Evolutionary conservation across 2,329 filamentous ascomycete genomes (phyloP).

Genomic region (Colletotrichum noveboracense): DNA sequence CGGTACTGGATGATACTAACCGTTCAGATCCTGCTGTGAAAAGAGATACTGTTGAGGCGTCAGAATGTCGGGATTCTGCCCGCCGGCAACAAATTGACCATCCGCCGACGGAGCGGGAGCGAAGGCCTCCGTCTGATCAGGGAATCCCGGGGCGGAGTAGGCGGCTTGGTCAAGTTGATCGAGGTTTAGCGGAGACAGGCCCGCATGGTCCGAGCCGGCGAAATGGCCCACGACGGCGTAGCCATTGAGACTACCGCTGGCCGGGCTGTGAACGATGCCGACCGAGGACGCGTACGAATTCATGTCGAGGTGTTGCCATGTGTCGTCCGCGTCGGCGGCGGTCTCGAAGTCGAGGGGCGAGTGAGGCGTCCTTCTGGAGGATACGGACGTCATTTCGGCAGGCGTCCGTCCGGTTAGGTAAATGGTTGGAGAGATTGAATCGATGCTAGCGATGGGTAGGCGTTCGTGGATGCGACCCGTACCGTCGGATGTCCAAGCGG

Average conservation of each 20-base stretch:
- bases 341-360: slow-evolving; percentile 46
- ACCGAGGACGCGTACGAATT: slow-evolving; percentile 40
- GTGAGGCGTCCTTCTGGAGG: slow-evolving; percentile 43
- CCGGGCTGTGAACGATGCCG: slow-evolving; percentile 55
- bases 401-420: background rate
- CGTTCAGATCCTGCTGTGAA: slow-evolving; percentile 35
- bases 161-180: slow-evolving; percentile 40
- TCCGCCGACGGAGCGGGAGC: slow-evolving; percentile 30
- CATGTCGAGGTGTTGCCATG: slow-evolving; percentile 49
- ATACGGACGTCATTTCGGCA: slow-evolving; percentile 41
- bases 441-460: background rate
- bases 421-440: background rate
- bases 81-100: slow-evolving; percentile 32
- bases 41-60: slow-evolving; percentile 45
- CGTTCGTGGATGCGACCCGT: background rate
- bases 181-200: slow-evolving; percentile 47
- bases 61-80: slow-evolving; percentile 36
- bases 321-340: slow-evolving; percentile 45
- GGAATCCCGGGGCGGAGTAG: slow-evolving; percentile 38
- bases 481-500: background rate
- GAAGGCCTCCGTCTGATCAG: slow-evolving; percentile 36
- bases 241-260: slow-evolving; percentile 55
- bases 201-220: slow-evolving; percentile 32
- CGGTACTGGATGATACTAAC: slow-evolving; percentile 27
- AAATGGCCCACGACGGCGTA: slow-evolving; percentile 51